Evolutionary conservation across 2,329 filamentous ascomycete genomes (phyloP), one percentile per base, ranked within the genome.

Genomic region (Fusarium chaquense): DNA sequence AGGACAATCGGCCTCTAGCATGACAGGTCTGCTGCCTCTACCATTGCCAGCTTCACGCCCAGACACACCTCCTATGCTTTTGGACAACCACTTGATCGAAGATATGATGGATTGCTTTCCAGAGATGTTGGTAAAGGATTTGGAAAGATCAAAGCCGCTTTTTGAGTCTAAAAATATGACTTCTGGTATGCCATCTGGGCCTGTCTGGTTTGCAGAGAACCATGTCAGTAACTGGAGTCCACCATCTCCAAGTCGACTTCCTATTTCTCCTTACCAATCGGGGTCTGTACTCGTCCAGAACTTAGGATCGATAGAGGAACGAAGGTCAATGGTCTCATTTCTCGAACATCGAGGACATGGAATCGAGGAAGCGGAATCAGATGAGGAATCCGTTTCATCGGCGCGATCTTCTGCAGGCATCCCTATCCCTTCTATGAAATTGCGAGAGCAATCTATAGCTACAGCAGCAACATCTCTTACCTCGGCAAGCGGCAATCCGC

Each of bases 71-170:
- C 73, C 46, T 46, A 65, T 62, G 18, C 59, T 72, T 11, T 52
- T 65, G 16, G 69, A 65, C 44, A 72, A 76, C 35, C 75, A 77
- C 20, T 66, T 57, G 35, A 74, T 79, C 53, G 67, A 78, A 76
- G 72, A 71, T 20, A 71, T 74, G 46, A 68, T 73, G 13, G 78
- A 82, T 73, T 88, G 84, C 76, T 78, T 89, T 20, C 84, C 87
- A 4, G 87, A 89, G 76, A 71, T 87, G 40, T 78, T 89, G n/a
- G 86, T 82, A 9, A 81, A 80, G 62, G 86, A 89, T 66, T 78
- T 89, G 46, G 83, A 87, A 71, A 72, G 80, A 24, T 87, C 84
- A 20, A 79, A 79, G 52, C 77, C 79, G 12, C 73, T 86, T 28
- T 88, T 88, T 58, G 77, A 77, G 28, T 81, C 84, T 16, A 85